Evolutionary conservation across 257 asterid species (phyloP), one percentile per base, ranked within the genome.

Genomic region (Primulina eburnea): DNA sequence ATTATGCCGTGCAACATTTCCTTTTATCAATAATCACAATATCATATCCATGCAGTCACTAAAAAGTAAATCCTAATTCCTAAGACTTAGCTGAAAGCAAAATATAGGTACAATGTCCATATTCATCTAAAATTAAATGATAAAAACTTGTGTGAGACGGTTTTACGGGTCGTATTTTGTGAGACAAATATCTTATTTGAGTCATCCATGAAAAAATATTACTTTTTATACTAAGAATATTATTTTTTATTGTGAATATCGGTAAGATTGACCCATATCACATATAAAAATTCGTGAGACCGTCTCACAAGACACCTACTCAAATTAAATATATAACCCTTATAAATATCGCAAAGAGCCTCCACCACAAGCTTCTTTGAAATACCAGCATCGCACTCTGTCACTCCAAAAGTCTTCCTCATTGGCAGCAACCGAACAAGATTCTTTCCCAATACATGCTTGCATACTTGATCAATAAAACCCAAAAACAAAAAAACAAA

Each of bases 391-490:
- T 58, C 67, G 60, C 91, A 89, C 9, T 74, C 69, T 2, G 84
- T 78, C 12, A 73, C 1, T 2, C 93, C 90, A 56, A 89, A 78
- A 29, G 61, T 64, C 2, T 12, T 38, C n/a, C 4, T 82, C 88
- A 2, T 84, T 7, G 4, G 86, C 90, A 4, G 57, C 0, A 0
- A 87, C 2, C 0, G 63, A 30, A 10, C 96, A 87, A 0, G 65
- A 76, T 55, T 79, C 83, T 59, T 85, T 85, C 7, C 93, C 93
- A 32, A 83, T 71, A 34, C 96, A 89, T 26, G 62, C 74, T 70
- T 72, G 52, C 52, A 2, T 40, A 33, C 3, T 32, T 5, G 1
- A 2, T 32, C 34, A 5, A 32, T 2, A 32, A 5, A 32, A 32
- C 4, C 1, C 6, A 1, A 1, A 32, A 32, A 11, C 6, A 6